Evolutionary conservation across 768 basidiomycete genomes (phyloP).

Genomic region (Boletus speciosus): DNA sequence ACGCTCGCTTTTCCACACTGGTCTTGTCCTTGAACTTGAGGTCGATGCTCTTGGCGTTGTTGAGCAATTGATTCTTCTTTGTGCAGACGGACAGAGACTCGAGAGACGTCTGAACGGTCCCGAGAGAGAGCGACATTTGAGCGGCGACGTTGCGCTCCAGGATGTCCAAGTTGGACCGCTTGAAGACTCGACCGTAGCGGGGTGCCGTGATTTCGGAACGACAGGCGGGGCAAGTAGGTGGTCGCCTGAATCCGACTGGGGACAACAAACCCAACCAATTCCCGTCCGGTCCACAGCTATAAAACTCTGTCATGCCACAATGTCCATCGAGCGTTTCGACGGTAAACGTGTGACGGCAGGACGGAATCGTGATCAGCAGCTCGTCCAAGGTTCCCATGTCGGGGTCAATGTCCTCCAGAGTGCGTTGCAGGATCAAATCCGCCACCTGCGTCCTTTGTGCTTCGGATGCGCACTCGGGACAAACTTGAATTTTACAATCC

Average conservation of each 20-base stretch:
- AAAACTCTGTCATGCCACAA: slow-evolving; percentile 50
- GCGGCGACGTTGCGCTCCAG: slow-evolving; percentile 59
- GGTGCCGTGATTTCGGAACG: slow-evolving; percentile 52
- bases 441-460: slow-evolving; percentile 43
- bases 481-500: slow-evolving; percentile 52
- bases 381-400: slow-evolving; percentile 42
- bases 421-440: slow-evolving; percentile 55
- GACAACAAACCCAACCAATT: slow-evolving; percentile 43
- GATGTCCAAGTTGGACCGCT: slow-evolving; percentile 62
- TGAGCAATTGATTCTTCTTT: slow-evolving; percentile 15
- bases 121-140: slow-evolving; percentile 46
- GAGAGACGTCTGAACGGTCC: slow-evolving; percentile 27
- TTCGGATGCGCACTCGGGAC: slow-evolving; percentile 45
- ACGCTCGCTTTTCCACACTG: not conserved
- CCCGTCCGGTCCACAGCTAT: slow-evolving; percentile 34
- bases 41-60: slow-evolving; percentile 8
- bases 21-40: slow-evolving; percentile 14
- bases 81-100: slow-evolving; percentile 24
- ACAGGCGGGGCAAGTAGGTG: slow-evolving; percentile 62
- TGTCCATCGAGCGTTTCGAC: slow-evolving; percentile 68
- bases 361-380: slow-evolving; percentile 55
- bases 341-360: slow-evolving; percentile 64
- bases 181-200: slow-evolving; percentile 60
- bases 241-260: slow-evolving; percentile 37
- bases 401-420: slow-evolving; percentile 46